Base-by-base conservation (phyloP, 1,284 basidiomycete species). In the Vanrija sp. region DNA sequence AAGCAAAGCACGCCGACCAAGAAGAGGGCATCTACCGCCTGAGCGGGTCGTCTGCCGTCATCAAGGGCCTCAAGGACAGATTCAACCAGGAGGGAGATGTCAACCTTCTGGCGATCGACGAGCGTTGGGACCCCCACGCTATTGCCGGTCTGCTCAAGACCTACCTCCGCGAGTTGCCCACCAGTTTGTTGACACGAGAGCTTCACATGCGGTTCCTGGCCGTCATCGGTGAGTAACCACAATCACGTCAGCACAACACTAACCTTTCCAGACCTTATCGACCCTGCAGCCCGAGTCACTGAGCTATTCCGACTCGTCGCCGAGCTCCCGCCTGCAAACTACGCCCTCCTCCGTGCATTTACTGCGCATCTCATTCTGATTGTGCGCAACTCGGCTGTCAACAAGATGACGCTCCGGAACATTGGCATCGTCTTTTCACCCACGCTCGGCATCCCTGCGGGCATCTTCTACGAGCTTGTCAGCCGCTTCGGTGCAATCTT, bases 381-480 rank as follows among this genome's bases (percentile, higher is more conserved):
- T 65, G 92, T 97, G 44, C 86, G 92, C 73, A 92, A 96, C 71
- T 84, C 90, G 16, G 72, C 83, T 42, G 79, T 87, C 56, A 98
- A 98, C 84, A 98, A 96, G 81, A 99, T 99, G 96, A 96, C 89
- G 42, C 87, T 98, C 83, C 85, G 94, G 35, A 99, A 99, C 70
- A 91, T 98, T 24, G 93, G 94, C 19, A 98, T 99, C 59, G 95
- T 98, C 25, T 97, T 96, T 76, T 92, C 89, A 60, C 93, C 94
- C 4, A 96, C 93, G 1, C 80, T 97, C 8, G 91, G 90, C 36
- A 95, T 97, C 62, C 93, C 93, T 15, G 93, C 92, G 0, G 92
- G 91, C 6, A 88, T 96, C 45, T 94, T 96, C 75, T 91, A 88
- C 68, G 78, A 96, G 63, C 89, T 96, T 83, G 83, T 96, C 24